Evolutionary conservation across 345 rosid genomes (phyloP), one percentile per base, ranked within the genome.

Genomic region (Pistacia vera): DNA sequence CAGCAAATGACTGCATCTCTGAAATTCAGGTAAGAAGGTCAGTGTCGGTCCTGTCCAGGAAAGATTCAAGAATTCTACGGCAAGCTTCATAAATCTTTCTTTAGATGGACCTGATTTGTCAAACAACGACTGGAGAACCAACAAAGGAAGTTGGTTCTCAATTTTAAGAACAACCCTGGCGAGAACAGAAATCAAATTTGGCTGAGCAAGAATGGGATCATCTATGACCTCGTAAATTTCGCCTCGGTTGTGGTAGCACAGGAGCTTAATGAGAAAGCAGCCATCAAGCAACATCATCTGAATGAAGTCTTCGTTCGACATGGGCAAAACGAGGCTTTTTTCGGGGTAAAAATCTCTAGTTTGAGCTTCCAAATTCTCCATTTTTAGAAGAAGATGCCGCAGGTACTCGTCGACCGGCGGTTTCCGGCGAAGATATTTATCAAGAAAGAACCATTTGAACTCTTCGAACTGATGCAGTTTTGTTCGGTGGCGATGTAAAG

Each of bases 251-350:
- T 77, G 74, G 63, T 77, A 74, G 41, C 18, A 59, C 18, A 72
- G 52, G 46, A 81, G 57, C 58, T 75, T 79, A 18, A 75, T 8
- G 18, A 81, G 46, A 9, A 78, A 81, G 63, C 81, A 81, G 14
- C 81, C 73, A 14, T 77, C 84, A 3, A 81, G 74, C 41, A 81
- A 11, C 72, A 77, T 77, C 81, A 69, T 77, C 75, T 73, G 61
- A 18, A 69, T 10, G 2, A 81, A 71, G 28, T 74, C 68, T 8
- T 46, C 62, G 10, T 49, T 49, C 2, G 51, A 8, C 58, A 49
- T n/a, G n/a, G n/a, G n/a, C n/a, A n/a, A n/a, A n/a, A n/a, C n/a
- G n/a, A n/a, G n/a, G n/a, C n/a, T n/a, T n/a, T n/a, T n/a, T n/a
- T n/a, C n/a, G n/a, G n/a, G n/a, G n/a, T n/a, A n/a, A n/a, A 71